Base-by-base conservation (phyloP, 768 basidiomycete species). In the Paxillus ammoniavirescens region DNA sequence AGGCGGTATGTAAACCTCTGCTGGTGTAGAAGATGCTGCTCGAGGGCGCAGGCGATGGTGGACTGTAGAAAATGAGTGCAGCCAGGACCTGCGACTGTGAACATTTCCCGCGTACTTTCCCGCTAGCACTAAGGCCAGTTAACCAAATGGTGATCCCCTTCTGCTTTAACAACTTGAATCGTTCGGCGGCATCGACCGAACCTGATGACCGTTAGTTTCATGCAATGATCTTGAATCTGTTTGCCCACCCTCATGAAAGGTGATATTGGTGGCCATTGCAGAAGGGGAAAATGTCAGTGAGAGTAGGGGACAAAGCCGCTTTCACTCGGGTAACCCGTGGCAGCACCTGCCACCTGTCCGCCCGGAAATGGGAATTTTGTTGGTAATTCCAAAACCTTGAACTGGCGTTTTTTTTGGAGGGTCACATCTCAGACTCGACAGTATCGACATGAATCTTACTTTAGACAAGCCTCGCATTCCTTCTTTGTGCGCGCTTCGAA, bases 21-120 rank as follows among this genome's bases (percentile, higher is more conserved):
- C 47, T 88, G 75, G 72, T 94, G 91, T 49, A 99, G 77, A 7
- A 99, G 81, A 69, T 95, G 91, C 68, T 97, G 94, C 71, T 99
- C 97, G 54, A 99, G 79, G 18, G 97, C 97, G 63, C 93, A 96
- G 5, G 92, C 97, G 61, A 99, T 91, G 26, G 96, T 98, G 6
- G 94, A 98, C 93, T 98, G 67, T 1, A 8, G 26, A 51, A 50
- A 3, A 40, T 42, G 30, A 52, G 2, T 10, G 15, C 1, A 18
- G 30, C 44, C 17, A 37, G 36, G n/a, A 21, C 18, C 51, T 14
- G 26, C 26, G 26, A 50, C 44, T n/a, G 7, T 9, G 3, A 17
- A 26, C 10, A 18, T 15, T 28, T 49, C 31, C 10, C 10, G 49
- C 74, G 49, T 40, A 92, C 94, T 83, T 97, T 98, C 47, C 95